Evolutionary conservation across 768 basidiomycete species (phyloP).

Genomic region (Psilocybe tampanensis): DNA sequence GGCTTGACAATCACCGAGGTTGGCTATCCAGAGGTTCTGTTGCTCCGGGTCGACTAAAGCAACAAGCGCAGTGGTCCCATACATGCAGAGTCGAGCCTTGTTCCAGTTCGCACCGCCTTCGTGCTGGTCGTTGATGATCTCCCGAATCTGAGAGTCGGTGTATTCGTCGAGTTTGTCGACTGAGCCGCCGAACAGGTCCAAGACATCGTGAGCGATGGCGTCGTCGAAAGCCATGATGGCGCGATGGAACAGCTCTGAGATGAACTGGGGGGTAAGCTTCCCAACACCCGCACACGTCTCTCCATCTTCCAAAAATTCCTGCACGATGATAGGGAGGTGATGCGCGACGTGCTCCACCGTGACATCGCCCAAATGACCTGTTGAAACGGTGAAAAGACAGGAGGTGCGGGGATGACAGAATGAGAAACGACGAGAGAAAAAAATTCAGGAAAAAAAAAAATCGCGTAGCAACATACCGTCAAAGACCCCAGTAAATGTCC

Average conservation of each 20-base stretch:
- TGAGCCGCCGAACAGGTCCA: slow-evolving; percentile 61
- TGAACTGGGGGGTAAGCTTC: slow-evolving; percentile 45
- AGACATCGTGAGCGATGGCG: slow-evolving; percentile 66
- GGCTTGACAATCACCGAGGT: slow-evolving; percentile 81
- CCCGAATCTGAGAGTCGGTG: slow-evolving; percentile 57
- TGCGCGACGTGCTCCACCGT: slow-evolving; percentile 70
- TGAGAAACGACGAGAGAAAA: neutral
- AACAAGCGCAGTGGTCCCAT: slow-evolving; percentile 77
- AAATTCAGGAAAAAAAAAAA: neutral
- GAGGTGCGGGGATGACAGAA: slow-evolving; percentile 6
- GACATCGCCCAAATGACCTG: slow-evolving; percentile 70
- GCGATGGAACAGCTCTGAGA: slow-evolving; percentile 57
- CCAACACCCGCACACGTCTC: slow-evolving; percentile 40
- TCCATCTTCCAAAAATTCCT: slow-evolving; percentile 54
- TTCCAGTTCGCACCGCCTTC: slow-evolving; percentile 60
- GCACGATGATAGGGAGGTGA: slow-evolving; percentile 69
- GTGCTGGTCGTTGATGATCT: slow-evolving; percentile 66
- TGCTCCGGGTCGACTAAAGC: slow-evolving; percentile 71
- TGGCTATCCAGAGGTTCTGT: slow-evolving; percentile 76
- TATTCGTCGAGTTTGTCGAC: slow-evolving; percentile 50
- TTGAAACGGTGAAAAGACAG: slow-evolving; percentile 13
- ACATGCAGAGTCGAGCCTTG: slow-evolving; percentile 73
- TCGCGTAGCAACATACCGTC: slow-evolving; percentile 50
- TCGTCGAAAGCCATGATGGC: slow-evolving; percentile 66
- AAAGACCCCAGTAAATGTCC: slow-evolving; percentile 73